Percentiles rank a stretch among this genome's conserved stretches.
These are phyloP conservation scores for Yamadazyma philogaea DNA, from an alignment of 805 yeast genomes.

Conservation along the genomic window DNA sequence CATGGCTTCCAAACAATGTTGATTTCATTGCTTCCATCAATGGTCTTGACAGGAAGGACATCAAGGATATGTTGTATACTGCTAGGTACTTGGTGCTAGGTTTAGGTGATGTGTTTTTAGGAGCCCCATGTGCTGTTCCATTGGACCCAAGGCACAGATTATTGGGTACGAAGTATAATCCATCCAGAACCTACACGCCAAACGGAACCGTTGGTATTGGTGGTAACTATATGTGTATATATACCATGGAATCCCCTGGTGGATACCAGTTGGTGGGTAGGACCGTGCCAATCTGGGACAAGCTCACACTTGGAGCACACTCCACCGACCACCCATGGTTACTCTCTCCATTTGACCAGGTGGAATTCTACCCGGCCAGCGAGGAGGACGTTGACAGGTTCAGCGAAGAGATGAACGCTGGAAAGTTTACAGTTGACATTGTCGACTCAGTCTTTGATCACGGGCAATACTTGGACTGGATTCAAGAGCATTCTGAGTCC, in stretches of 20 bases:
- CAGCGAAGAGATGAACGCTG: slow-evolving; percentile 74
- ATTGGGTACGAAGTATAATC: slow-evolving; percentile 91
- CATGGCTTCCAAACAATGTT: slow-evolving; percentile 97
- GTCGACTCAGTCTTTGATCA: slow-evolving; percentile 81
- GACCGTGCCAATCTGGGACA: slow-evolving; percentile 98
- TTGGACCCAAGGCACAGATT: slow-evolving; percentile 94
- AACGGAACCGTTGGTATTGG: slow-evolving; percentile 98
- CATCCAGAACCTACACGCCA: slow-evolving; percentile 93
- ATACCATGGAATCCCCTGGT: slow-evolving; percentile 98
- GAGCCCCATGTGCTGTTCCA: slow-evolving; percentile 99
- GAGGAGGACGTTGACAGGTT: slow-evolving; percentile 76
- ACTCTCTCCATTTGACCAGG: slow-evolving; percentile 87
- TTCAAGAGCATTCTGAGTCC: slow-evolving; percentile 66
- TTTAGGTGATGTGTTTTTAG: slow-evolving; percentile 93
- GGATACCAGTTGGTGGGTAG: slow-evolving; percentile 97
- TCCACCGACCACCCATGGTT: slow-evolving; percentile 74
- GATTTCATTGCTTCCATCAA: slow-evolving; percentile 91
- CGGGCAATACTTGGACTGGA: slow-evolving; percentile 72
- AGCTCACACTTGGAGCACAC: slow-evolving; percentile 72
- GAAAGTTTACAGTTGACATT: slow-evolving; percentile 71
- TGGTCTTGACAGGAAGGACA: slow-evolving; percentile 70
- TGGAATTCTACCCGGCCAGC: slow-evolving; percentile 87
- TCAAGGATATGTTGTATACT: slow-evolving; percentile 78
- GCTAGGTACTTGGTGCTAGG: slow-evolving; percentile 93
- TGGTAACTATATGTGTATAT: slow-evolving; percentile 98